A percentile compares a stretch with the other conserved stretches of the same genome.
Conservation (phyloP, 2,329 filamentous ascomycete genomes). For the Endoconidiophora laricicola region DNA sequence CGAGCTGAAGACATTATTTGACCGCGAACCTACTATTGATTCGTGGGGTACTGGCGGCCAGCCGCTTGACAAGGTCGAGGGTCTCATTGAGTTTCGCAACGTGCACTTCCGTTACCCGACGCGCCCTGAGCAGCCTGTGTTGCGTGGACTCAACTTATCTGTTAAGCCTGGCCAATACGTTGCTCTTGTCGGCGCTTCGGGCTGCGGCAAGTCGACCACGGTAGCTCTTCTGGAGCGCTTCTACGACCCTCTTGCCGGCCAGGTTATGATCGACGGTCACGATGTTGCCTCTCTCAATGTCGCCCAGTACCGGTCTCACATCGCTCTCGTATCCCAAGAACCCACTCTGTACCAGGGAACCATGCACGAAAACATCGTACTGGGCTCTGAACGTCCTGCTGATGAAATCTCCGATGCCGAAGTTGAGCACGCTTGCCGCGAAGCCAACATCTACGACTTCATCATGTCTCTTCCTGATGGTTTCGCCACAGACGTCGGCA, state of each 20-base stretch:
- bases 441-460: constrained; percentile 87
- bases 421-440: constrained; percentile 64
- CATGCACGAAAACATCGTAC: constrained; percentile 75
- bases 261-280: constrained; percentile 64
- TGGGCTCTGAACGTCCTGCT: constrained; percentile 43
- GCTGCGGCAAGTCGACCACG: constrained; percentile 87
- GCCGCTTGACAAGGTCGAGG: constrained; percentile 46
- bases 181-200: constrained; percentile 82
- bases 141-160: constrained; percentile 62
- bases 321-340: constrained; percentile 86
- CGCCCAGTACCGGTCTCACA: constrained; percentile 66
- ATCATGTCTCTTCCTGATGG: constrained; percentile 74
- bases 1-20: constrained; percentile 68
- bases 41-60: constrained; percentile 59
- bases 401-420: constrained; percentile 54
- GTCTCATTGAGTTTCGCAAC: constrained; percentile 72
- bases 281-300: constrained; percentile 71
- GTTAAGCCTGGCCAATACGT: constrained; percentile 68
- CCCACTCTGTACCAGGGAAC: constrained; percentile 89
- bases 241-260: constrained; percentile 73
- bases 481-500: constrained; percentile 72
- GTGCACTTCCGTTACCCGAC: constrained; percentile 93
- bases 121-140: constrained; percentile 76
- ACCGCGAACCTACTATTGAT: constrained; percentile 67
- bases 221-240: constrained; percentile 87